Conservation (phyloP, 768 basidiomycete genomes). For the Candolleomyces efflorescens region DNA sequence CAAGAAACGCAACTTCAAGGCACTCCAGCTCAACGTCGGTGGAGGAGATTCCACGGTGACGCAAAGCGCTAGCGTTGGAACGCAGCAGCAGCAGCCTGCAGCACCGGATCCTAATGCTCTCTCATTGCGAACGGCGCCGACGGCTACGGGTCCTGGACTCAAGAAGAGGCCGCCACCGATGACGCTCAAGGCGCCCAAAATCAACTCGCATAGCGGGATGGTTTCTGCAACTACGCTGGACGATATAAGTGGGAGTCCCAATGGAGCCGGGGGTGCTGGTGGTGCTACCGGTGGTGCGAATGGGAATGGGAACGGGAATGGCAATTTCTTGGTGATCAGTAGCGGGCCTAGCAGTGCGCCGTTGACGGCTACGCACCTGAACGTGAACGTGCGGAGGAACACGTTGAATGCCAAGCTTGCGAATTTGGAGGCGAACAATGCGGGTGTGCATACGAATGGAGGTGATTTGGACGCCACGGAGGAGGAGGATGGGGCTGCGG, state of each 20-base stretch:
- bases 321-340: conserved; percentile 44
- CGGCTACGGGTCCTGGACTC: conserved; percentile 34
- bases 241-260: background rate
- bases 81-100: conserved; percentile 19
- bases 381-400: conserved; percentile 49
- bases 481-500: no score
- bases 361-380: conserved; percentile 13
- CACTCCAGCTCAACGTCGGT: conserved; percentile 66
- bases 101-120: conserved; percentile 40
- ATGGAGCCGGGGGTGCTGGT: background rate
- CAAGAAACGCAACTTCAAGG: conserved; percentile 92
- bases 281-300: conserved; percentile 27
- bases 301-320: conserved; percentile 27
- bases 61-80: conserved; percentile 11
- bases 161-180: conserved; percentile 84
- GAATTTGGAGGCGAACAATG: conserved; percentile 69
- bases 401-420: conserved; percentile 84
- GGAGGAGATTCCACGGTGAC: conserved; percentile 20
- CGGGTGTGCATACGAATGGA: conserved; percentile 39
- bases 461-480: no score
- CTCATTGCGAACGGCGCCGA: conserved; percentile 31
- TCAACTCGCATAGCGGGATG: conserved; percentile 37
- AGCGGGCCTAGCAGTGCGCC: conserved; percentile 56
- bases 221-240: background rate
- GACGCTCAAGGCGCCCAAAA: conserved; percentile 71